Evolutionary conservation across 257 asterid species (phyloP).

Genomic region (Rhazya stricta): DNA sequence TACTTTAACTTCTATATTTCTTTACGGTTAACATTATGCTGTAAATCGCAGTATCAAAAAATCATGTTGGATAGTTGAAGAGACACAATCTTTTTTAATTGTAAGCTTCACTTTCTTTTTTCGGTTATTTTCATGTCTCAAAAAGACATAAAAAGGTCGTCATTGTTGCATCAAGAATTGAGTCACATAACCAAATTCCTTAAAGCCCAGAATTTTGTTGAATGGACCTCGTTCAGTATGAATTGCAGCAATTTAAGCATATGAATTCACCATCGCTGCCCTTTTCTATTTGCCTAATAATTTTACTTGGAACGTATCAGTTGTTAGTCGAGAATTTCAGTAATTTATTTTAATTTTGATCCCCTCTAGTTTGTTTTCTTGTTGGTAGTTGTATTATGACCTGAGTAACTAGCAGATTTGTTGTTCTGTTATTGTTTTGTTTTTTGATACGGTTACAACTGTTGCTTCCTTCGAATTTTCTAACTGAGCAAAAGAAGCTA

Average conservation of each 20-base stretch:
- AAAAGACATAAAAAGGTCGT: neutral
- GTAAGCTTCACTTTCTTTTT: neutral
- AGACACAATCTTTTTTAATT: neutral
- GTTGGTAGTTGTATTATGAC: neutral
- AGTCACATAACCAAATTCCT: neutral
- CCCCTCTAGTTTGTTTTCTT: neutral
- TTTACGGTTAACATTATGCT: neutral
- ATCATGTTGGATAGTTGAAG: neutral
- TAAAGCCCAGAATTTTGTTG: conserved; percentile 1
- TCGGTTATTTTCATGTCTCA: no score
- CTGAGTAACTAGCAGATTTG: neutral
- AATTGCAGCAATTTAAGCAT: neutral
- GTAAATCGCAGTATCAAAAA: neutral
- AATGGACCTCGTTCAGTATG: neutral
- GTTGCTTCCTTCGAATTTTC: neutral
- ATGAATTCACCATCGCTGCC: neutral
- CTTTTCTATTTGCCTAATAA: neutral
- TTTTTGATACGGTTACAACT: neutral
- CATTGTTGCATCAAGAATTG: conserved; percentile 3
- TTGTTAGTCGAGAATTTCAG: neutral
- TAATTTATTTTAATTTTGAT: no score
- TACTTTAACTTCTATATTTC: conserved; percentile 7
- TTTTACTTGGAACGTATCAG: neutral
- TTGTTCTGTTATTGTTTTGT: neutral
- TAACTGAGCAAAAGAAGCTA: neutral